Base-by-base conservation (phyloP, 208 protist species). In the Borovskyia barvae region DNA sequence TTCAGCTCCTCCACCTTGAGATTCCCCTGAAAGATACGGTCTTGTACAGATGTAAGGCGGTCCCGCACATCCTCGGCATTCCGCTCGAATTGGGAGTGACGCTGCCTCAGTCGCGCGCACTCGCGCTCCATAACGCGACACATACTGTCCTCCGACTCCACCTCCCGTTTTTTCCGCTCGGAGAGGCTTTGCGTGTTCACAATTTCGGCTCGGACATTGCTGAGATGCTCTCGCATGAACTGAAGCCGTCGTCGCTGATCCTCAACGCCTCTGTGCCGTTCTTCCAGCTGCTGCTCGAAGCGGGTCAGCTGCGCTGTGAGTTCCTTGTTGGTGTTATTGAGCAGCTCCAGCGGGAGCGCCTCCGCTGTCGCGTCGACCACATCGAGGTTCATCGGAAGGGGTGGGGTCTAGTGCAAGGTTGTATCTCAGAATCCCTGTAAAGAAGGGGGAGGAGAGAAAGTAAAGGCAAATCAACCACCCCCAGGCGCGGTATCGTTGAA, bases 111-210 rank as follows among this genome's bases (percentile, higher is more conserved):
- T 17, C 92, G 77, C 19, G 80, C 87, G 25, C 79, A 83, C 74
- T 97, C 91, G 26, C 92, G 65, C 45, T 95, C 89, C 29, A 95
- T 78, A 1, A 98, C 65, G 32, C 79, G 81, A 52, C 77, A 80
- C 79, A 98, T 85, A 67, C 91, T 92, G 40, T 92, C 77, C 70
- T 97, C 91, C 15, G 93, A 97, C 56, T 94, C 85, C 46, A 96
- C 85, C 66, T 95, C 92, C n/a, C 85, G 82, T 41, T 58, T 60
- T 64, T 97, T 97, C n/a, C 86, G 82, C 41, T 95, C 88, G 12
- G 77, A 57, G 29, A 97, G 75, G 37, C 73, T 71, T 65, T 97
- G 87, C 9, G 94, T 97, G 65, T 89, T 91, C 17, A 87, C 72
- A 47, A 96, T 84, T 71, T 97, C 90, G 0, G 76, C 77, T 20